Conservation (phyloP, 2,329 filamentous ascomycete genomes). For the Chalara sp. region DNA sequence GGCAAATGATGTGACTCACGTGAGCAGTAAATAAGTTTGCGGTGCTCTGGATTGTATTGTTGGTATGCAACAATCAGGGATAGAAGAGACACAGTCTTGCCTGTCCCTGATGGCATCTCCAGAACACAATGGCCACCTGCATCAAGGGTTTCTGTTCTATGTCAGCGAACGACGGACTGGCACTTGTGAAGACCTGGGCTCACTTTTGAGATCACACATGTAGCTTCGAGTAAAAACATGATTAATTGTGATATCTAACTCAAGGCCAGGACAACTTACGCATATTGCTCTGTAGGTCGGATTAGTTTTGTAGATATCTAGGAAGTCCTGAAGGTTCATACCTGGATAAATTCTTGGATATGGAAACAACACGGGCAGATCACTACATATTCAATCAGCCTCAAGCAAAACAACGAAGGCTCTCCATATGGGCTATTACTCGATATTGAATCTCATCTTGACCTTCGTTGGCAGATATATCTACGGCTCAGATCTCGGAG, state of each 20-base stretch:
- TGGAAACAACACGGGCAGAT: constrained; percentile 65
- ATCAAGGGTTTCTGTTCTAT: constrained; percentile 66
- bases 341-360: constrained; percentile 66
- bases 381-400: constrained; percentile 36
- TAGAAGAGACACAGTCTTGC: constrained; percentile 91
- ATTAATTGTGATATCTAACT: neutral
- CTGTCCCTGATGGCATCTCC: constrained; percentile 98
- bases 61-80: constrained; percentile 97
- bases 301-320: constrained; percentile 10
- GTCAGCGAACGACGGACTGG: constrained; percentile 10
- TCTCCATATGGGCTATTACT: constrained; percentile 35
- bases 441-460: constrained; percentile 75
- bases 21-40: constrained; percentile 98
- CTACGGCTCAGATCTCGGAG: neutral
- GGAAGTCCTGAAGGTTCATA: constrained; percentile 8
- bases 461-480: neutral
- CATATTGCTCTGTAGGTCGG: constrained; percentile 60
- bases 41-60: constrained; percentile 82
- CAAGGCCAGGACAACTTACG: constrained; percentile 30
- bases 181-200: neutral
- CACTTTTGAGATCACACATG: constrained; percentile 77
- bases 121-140: constrained; percentile 90
- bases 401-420: constrained; percentile 3
- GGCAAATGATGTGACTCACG: constrained; percentile 39
- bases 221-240: constrained; percentile 39